Evolutionary conservation across 2,329 filamentous ascomycete genomes (phyloP).

Genomic region (Penicillium sp.): DNA sequence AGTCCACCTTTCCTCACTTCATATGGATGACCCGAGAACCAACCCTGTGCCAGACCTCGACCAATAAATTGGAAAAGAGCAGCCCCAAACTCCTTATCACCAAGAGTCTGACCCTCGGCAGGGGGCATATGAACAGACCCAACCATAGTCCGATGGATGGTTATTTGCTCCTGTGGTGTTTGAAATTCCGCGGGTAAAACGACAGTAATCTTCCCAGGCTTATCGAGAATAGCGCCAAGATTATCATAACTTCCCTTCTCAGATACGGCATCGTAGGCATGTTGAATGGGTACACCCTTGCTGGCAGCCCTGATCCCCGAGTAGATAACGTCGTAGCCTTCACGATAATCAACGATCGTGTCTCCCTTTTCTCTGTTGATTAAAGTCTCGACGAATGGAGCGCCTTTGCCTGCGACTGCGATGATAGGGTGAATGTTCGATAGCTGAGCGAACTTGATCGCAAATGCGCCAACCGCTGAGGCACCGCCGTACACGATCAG

Average conservation of each 20-base stretch:
- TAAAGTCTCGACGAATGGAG: slow-evolving; percentile 51
- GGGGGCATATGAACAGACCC: slow-evolving; percentile 25
- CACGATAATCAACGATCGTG: slow-evolving; percentile 59
- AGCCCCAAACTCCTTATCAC: slow-evolving; percentile 46
- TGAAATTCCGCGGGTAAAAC: slow-evolving; percentile 47
- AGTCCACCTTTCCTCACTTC: slow-evolving; percentile 55
- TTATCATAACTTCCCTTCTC: slow-evolving; percentile 52
- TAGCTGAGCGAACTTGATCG: slow-evolving; percentile 54
- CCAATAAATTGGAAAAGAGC: slow-evolving; percentile 47
- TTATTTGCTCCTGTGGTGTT: slow-evolving; percentile 41
- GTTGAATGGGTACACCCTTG: slow-evolving; percentile 42
- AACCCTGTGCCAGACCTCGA: slow-evolving; percentile 49
- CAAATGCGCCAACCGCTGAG: slow-evolving; percentile 58
- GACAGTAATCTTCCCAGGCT: slow-evolving; percentile 39
- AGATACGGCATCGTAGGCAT: slow-evolving; percentile 59
- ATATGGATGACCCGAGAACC: slow-evolving; percentile 51
- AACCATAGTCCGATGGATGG: slow-evolving; percentile 39
- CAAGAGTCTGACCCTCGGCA: slow-evolving; percentile 22
- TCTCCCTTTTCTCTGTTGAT: slow-evolving; percentile 57
- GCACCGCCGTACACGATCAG: slow-evolving; percentile 51
- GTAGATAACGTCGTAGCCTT: slow-evolving; percentile 54
- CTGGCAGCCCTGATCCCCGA: slow-evolving; percentile 38
- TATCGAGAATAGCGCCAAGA: slow-evolving; percentile 45
- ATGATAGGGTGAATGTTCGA: slow-evolving; percentile 63
- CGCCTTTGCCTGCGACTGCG: slow-evolving; percentile 55